Percentiles rank a stretch among this genome's conserved stretches.
Evolutionary conservation across 176 grass and related monocot species (phyloP).

Genomic region (Juncus effusus): DNA sequence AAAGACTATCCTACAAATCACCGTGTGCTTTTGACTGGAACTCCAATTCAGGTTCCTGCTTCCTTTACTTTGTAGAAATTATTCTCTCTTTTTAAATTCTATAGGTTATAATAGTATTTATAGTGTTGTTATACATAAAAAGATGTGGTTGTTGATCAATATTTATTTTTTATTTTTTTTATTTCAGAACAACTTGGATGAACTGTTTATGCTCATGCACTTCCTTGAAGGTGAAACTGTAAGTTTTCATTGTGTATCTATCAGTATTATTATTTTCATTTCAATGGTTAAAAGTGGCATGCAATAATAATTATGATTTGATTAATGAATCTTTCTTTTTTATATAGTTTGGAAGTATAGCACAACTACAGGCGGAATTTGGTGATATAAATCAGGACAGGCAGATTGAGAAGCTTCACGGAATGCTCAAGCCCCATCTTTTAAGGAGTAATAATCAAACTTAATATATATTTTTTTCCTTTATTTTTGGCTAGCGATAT

Average conservation of each 20-base stretch:
- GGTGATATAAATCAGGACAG: constrained; percentile 97
- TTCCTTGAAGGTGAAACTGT: constrained; percentile 99
- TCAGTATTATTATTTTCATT: too few relatives aligned
- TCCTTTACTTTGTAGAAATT: constrained; percentile 8
- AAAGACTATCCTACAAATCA: constrained; percentile 93
- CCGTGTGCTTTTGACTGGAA: constrained; percentile 96
- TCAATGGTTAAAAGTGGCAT: not conserved
- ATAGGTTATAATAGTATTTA: not conserved
- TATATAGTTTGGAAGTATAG: constrained; percentile 96
- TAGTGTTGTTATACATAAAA: not conserved
- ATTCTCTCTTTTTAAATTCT: not conserved
- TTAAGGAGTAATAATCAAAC: constrained; percentile 52
- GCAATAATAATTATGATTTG: not conserved
- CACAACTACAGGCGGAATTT: constrained; percentile 92
- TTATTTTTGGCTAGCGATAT: constrained; percentile 23
- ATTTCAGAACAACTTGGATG: constrained; percentile 97
- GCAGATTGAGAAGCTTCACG: constrained; percentile 93
- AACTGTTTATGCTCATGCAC: constrained; percentile 99
- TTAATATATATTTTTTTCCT: constrained; percentile 29
- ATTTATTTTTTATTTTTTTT: constrained; percentile 13
- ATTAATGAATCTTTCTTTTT: constrained; percentile 8
- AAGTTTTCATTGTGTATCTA: constrained; percentile 31
- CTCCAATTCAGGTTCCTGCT: constrained; percentile 79
- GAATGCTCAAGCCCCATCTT: constrained; percentile 92
- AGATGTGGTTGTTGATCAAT: not conserved